phyloP scores from a whole-genome alignment of 2,329 filamentous ascomycete species.

The Fusarium beomiforme region DNA sequence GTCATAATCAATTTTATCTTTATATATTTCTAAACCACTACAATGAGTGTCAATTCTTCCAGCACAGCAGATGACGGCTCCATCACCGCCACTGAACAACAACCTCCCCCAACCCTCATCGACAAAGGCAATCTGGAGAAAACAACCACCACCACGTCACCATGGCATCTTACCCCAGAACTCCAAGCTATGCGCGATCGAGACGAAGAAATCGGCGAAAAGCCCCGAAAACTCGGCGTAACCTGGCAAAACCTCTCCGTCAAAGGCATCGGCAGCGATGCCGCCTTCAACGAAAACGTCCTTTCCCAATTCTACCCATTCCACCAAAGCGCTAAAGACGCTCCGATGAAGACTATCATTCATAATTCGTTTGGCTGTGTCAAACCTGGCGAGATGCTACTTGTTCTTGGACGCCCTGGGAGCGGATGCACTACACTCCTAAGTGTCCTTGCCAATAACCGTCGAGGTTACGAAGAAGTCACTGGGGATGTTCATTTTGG shows the following conservation, averaged over 20 bases:
- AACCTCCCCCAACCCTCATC: not conserved
- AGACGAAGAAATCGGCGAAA: not conserved
- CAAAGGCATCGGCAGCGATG: conserved; percentile 67
- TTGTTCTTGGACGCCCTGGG: conserved; percentile 74
- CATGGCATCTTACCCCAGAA: not conserved
- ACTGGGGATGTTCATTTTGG: conserved; percentile 68
- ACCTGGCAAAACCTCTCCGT: conserved; percentile 73
- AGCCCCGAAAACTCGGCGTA: conserved; percentile 63
- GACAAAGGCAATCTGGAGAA: not conserved
- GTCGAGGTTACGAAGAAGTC: conserved; percentile 67
- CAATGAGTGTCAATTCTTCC: not conserved
- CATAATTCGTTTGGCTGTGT: conserved; percentile 73
- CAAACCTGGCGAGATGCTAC: conserved; percentile 76
- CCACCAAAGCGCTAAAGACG: conserved; percentile 60
- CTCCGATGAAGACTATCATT: conserved; percentile 71
- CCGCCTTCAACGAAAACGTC: conserved; percentile 73
- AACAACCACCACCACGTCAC: not conserved
- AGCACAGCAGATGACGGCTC: not conserved
- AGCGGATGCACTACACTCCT: conserved; percentile 76
- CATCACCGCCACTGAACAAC: not conserved
- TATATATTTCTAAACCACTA: fast-evolving
- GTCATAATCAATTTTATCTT: too few species aligned
- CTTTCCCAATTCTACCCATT: conserved; percentile 65
- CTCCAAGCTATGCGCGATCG: not conserved
- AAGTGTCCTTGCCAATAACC: conserved; percentile 73